Conservation (phyloP, 2,329 filamentous ascomycete species). For the Mycogone perniciosa region DNA sequence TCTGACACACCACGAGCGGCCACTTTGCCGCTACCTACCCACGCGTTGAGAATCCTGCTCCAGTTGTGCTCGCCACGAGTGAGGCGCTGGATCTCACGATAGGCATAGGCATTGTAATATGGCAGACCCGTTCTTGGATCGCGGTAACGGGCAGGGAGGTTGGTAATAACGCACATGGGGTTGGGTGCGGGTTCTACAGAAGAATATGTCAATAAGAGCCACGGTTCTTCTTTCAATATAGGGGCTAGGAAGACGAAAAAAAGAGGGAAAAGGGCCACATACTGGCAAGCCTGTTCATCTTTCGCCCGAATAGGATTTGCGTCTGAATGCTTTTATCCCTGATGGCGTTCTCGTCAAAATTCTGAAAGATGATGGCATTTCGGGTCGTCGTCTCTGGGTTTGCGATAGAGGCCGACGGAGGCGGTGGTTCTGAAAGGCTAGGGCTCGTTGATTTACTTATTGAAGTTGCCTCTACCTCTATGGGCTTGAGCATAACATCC, state of each 20-base stretch:
- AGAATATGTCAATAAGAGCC: conserved; percentile 2
- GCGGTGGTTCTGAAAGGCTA: conserved; percentile 5
- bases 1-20: conserved; percentile 74
- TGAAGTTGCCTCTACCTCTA: background rate
- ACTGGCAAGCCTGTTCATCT: conserved; percentile 53
- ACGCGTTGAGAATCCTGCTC: conserved; percentile 75
- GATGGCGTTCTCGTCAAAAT: conserved; percentile 51
- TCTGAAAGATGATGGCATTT: conserved; percentile 53
- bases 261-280: conserved; percentile 21
- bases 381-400: conserved; percentile 31
- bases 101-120: conserved; percentile 74
- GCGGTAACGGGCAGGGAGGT: conserved; percentile 70
- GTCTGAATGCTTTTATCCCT: conserved; percentile 52
- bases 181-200: conserved; percentile 42
- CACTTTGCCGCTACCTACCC: conserved; percentile 61
- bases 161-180: conserved; percentile 74
- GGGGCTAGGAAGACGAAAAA: background rate
- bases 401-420: background rate
- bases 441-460: conserved; percentile 7
- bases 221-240: too few relatives aligned
- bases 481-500: conserved; percentile 4
- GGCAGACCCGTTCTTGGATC: conserved; percentile 80
- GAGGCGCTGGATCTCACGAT: conserved; percentile 72
- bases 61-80: conserved; percentile 69
- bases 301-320: conserved; percentile 52